Conservation (phyloP, 345 rosid species). For the Aquilaria sinensis region DNA sequence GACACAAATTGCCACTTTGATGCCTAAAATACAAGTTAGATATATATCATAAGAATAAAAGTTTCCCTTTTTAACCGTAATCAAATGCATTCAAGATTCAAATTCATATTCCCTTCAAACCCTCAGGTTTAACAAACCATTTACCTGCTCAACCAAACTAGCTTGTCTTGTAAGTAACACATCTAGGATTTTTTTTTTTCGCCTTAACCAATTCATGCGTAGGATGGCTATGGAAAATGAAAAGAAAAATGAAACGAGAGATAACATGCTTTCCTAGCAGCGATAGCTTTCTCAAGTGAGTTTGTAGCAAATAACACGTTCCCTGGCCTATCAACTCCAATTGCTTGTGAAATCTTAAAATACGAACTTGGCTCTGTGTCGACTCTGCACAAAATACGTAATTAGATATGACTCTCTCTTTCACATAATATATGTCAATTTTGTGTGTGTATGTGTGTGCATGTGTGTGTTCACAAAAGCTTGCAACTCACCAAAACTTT, state of each 20-base stretch:
- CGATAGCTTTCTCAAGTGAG: constrained; percentile 19
- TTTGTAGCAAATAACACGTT: constrained; percentile 22
- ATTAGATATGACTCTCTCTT: too few relatives aligned
- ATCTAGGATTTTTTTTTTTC: too few relatives aligned
- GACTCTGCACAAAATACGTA: constrained; percentile 7
- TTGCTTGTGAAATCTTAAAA: constrained; percentile 11
- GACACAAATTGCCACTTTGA: constrained; percentile 14
- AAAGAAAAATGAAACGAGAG: too few relatives aligned
- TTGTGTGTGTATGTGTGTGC: too few relatives aligned
- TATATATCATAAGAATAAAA: not conserved
- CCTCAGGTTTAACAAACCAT: not conserved
- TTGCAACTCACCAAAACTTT: too few relatives aligned
- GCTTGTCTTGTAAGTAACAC: too few relatives aligned
- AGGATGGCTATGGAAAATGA: too few relatives aligned
- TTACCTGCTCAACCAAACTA: too few relatives aligned
- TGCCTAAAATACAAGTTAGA: constrained; percentile 12
- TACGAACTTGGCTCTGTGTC: constrained; percentile 14
- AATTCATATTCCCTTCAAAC: not conserved
- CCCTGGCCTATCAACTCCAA: constrained; percentile 24
- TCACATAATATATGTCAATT: too few relatives aligned
- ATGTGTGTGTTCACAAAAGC: too few relatives aligned
- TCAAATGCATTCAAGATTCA: too few relatives aligned
- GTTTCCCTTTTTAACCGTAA: not conserved
- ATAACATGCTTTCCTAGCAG: constrained; percentile 22
- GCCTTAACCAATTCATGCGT: too few relatives aligned